Conservation (phyloP, 345 rosid genomes). For the Tarenaya hassleriana region DNA sequence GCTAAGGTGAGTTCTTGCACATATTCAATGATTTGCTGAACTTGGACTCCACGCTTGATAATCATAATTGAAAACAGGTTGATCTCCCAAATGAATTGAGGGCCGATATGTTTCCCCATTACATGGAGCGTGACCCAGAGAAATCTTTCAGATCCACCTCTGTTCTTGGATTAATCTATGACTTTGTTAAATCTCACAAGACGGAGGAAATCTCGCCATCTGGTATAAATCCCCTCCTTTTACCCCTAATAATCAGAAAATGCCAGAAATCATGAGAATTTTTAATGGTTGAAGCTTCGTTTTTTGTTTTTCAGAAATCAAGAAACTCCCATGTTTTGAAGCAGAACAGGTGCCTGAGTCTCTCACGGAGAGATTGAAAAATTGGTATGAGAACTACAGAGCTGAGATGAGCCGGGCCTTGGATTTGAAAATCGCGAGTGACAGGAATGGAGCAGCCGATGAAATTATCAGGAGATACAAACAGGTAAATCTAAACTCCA, state of each 20-base stretch:
- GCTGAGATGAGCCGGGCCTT: slow-evolving; percentile 39
- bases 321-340: slow-evolving; percentile 45
- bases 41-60: not conserved
- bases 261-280: slow-evolving; percentile 3
- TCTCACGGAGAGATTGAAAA: slow-evolving; percentile 30
- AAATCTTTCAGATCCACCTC: slow-evolving; percentile 44
- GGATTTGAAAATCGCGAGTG: not conserved
- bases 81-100: slow-evolving; percentile 40
- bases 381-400: slow-evolving; percentile 36
- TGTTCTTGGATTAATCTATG: slow-evolving; percentile 56
- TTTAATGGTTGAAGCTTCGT: slow-evolving; percentile 1
- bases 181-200: slow-evolving; percentile 31
- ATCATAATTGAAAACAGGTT: slow-evolving; percentile 28
- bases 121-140: slow-evolving; percentile 39
- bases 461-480: slow-evolving; percentile 40
- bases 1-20: slow-evolving; percentile 35
- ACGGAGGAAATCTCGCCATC: slow-evolving; percentile 19
- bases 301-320: slow-evolving; percentile 34
- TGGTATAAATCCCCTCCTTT: slow-evolving; percentile 33
- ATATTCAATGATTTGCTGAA: not conserved
- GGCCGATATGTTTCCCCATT: slow-evolving; percentile 46
- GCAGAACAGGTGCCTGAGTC: slow-evolving; percentile 16
- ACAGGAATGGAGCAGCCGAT: slow-evolving; percentile 21
- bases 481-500: slow-evolving; percentile 34
- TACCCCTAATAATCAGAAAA: not conserved